Base-by-base conservation (phyloP, 140 eudicot species). In the Oenanthe javanica region DNA sequence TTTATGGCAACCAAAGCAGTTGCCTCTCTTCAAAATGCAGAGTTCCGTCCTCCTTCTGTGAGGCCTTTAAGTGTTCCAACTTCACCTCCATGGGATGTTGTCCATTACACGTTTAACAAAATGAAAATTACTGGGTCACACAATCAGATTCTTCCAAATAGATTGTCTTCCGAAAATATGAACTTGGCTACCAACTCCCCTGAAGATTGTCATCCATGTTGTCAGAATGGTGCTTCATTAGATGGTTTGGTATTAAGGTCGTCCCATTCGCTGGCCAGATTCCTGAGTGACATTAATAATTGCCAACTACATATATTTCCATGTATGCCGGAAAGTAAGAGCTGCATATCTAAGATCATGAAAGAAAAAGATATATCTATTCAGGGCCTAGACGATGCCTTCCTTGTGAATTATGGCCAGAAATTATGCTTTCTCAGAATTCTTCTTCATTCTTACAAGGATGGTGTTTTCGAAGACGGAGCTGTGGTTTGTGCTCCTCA, bases 401-500 rank as follows among this genome's bases (percentile, higher is more conserved):
- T 83, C 36, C 78, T 82, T 21, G 50, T 31, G 23, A 83, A 79
- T 57, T 27, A 40, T 49, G 54, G 54, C 46, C 84, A 87, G 79
- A 86, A 81, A 66, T 75, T 81, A 77, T 91, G 94, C 82, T 91
- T 81, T 69, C 80, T 96, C 27, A 89, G 98, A 84, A 93, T 93
- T 87, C 84, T 82, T 85, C 87, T 96, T 57, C 93, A 42, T 84
- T 89, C 93, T 43, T 89, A 31, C 79, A 93, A 87, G 83, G 97
- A 89, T 81, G 99, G 99, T 52, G 87, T 80, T 72, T 88, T 96
- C 54, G 99, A 96, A 79, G 97, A 91, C 59, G 97, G 99, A 79
- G 97, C 99, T n/a, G 89, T 91, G 54, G 84, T 95, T 81, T 95
- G 97, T 87, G 97, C 97, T 13, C 99, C 99, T 51, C 84, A 38